These are phyloP conservation scores for Sarocladium strictum DNA, from an alignment of 2,329 filamentous ascomycete species.

Conservation along the genomic window DNA sequence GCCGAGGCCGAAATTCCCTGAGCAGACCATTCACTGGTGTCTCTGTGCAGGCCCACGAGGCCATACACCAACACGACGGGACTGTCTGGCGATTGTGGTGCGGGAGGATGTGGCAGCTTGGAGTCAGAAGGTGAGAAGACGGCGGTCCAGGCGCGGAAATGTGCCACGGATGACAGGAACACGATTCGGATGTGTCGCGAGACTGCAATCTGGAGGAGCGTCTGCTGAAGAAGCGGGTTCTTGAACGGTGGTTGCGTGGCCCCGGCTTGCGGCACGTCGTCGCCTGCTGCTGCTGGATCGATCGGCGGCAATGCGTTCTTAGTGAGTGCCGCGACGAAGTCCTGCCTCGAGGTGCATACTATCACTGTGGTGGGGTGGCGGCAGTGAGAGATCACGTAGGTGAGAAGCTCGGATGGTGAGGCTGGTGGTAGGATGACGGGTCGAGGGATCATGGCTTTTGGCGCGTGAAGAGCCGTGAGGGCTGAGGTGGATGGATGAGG, in stretches of 20 bases:
- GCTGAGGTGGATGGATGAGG: neutral
- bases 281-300: neutral
- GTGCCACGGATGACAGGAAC: conserved; percentile 70
- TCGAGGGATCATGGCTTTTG: conserved; percentile 14
- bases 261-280: neutral
- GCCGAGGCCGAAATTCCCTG: conserved; percentile 62
- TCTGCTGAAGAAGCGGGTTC: conserved; percentile 48
- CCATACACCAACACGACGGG: conserved; percentile 58
- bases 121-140: conserved; percentile 39
- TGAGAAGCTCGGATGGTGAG: conserved; percentile 56
- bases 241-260: neutral
- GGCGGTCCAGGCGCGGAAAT: conserved; percentile 70
- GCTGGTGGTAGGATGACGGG: conserved; percentile 46
- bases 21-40: conserved; percentile 68
- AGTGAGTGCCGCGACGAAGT: conserved; percentile 58
- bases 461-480: neutral
- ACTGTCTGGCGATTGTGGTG: conserved; percentile 10
- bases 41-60: conserved; percentile 57
- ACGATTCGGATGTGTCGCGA: conserved; percentile 63
- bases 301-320: conserved; percentile 26
- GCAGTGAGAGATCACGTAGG: conserved; percentile 54
- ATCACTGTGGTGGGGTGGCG: conserved; percentile 59
- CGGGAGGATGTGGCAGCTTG: conserved; percentile 30
- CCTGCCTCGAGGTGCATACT: conserved; percentile 59
- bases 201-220: conserved; percentile 62